phyloP scores from a whole-genome alignment of 805 yeast genomes.

The Starmerella powellii region DNA sequence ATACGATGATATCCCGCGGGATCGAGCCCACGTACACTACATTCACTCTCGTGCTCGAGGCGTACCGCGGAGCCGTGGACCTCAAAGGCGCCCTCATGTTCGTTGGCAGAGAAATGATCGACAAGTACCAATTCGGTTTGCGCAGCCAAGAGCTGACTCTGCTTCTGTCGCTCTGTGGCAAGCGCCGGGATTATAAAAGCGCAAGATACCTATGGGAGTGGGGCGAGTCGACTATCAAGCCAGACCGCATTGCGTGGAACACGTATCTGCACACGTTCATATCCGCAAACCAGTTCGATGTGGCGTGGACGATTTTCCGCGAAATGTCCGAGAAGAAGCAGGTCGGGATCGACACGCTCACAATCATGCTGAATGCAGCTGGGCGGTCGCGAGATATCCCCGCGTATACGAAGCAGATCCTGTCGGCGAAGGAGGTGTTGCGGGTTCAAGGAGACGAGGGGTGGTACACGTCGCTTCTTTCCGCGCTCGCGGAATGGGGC shows the following conservation, averaged over 20 bases:
- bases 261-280: constrained; percentile 28
- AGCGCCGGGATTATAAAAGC: constrained; percentile 22
- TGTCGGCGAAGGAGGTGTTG: constrained; percentile 19
- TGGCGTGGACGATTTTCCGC: constrained; percentile 28
- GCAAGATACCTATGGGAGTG: constrained; percentile 25
- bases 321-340: constrained; percentile 16
- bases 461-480: constrained; percentile 21
- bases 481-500: constrained; percentile 27
- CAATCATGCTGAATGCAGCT: constrained; percentile 21
- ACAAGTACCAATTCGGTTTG: constrained; percentile 18
- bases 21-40: constrained; percentile 26
- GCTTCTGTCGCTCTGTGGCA: constrained; percentile 25
- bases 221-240: constrained; percentile 20
- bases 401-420: neutral
- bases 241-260: constrained; percentile 26
- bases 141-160: constrained; percentile 21
- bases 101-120: constrained; percentile 20
- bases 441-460: constrained; percentile 24
- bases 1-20: constrained; percentile 28
- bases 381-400: constrained; percentile 14
- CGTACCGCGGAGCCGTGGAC: constrained; percentile 32
- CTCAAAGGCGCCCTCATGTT: constrained; percentile 27
- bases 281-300: constrained; percentile 25
- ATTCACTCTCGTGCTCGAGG: constrained; percentile 30
- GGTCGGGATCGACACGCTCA: constrained; percentile 22